Evolutionary conservation across 2,329 filamentous ascomycete genomes (phyloP), one percentile per base, ranked within the genome.

Genomic region (Hypoxylon sp.): DNA sequence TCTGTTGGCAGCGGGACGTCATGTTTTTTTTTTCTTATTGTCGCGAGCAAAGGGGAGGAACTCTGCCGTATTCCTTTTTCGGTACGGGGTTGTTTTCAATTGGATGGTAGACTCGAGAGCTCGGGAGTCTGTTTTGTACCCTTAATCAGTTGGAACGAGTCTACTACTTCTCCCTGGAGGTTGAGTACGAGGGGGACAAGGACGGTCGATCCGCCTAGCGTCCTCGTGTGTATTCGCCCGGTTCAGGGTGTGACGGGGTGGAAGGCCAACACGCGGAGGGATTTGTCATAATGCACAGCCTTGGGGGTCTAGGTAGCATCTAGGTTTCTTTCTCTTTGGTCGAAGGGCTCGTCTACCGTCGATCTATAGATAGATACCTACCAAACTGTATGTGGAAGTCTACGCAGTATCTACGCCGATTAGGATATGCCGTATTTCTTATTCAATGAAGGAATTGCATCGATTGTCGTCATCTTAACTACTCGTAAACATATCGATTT

Each of bases 1-100:
- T 79, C 77, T 74, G 64, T 68, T 76, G 72, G 73, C 75, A 71
- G 72, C 64, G 72, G 74, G 69, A 70, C 72, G 53, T 64, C 19
- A 51, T 68, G 31, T 24, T 56, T 59, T 52, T 61, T 64, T 24
- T 56, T 59, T 55, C 61, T 64, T 35, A 19, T 63, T 57, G 31
- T 29, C 27, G 42, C 48, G n/a, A 21, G 21, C 52, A 39, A 67
- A 53, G 52, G 55, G 35, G 24, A 27, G 32, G 47, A 54, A 48
- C 19, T 51, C 58, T 67, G 27, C 51, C 39, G 44, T 65, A 27
- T 50, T 60, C 7, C 7, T 58, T 57, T 51, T 54, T 69, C 53
- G 56, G 66, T 55, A 58, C 61, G 63, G 67, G 65, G 66, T 69
- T 67, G 48, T 65, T 65, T 67, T 62, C 57, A 39, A 63, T 71